phyloP scores from a whole-genome alignment of 306 rosid species.

The Mimosa pudica region DNA sequence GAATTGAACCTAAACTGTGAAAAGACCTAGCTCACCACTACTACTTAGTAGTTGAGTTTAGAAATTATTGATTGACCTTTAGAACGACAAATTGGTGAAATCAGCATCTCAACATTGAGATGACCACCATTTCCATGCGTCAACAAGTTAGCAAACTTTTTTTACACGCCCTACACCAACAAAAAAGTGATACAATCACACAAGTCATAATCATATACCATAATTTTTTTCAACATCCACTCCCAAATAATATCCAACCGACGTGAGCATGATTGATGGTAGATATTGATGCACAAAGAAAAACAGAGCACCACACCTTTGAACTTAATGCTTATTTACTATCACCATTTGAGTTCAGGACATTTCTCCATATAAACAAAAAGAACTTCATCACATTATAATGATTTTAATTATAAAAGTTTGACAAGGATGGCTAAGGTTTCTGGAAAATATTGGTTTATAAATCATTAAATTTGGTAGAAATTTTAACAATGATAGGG shows the following conservation, averaged over 20 bases:
- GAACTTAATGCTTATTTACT: neutral
- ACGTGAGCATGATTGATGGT: conserved; percentile 2
- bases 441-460: neutral
- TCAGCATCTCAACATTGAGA: conserved; percentile 25
- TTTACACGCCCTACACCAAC: conserved; percentile 12
- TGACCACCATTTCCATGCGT: neutral
- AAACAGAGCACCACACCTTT: neutral
- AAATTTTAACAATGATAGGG: neutral
- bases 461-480: conserved; percentile 5
- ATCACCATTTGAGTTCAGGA: neutral
- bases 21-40: too few relatives aligned
- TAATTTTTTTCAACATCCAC: neutral
- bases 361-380: neutral
- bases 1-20: too few relatives aligned
- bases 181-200: neutral
- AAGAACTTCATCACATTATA: neutral
- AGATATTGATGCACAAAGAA: neutral
- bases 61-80: too few relatives aligned
- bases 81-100: neutral
- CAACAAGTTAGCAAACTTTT: neutral
- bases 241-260: neutral
- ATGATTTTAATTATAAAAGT: neutral
- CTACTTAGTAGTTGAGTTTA: too few relatives aligned
- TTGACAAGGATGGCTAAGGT: neutral
- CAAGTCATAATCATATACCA: neutral